These are phyloP conservation scores for Tetrahymena thermophila DNA, from an alignment of 73 alveolate species.

Conservation along the genomic window DNA sequence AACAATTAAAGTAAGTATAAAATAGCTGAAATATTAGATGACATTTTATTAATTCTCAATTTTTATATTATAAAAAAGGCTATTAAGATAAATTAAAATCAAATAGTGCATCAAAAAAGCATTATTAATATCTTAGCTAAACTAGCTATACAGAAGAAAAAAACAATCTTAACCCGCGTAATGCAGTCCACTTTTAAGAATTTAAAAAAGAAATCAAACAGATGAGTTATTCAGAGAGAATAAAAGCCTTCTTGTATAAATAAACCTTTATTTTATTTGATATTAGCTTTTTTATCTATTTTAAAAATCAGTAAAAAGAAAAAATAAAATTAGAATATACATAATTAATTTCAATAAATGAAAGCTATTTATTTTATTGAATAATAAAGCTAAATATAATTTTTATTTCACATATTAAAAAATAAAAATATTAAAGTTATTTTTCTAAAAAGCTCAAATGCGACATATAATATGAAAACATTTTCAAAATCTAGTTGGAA, in stretches of 20 bases:
- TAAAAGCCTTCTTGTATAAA: background rate
- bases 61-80: background rate
- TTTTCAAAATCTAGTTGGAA: background rate
- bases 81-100: background rate
- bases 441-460: background rate
- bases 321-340: background rate
- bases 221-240: background rate
- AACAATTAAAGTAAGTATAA: background rate
- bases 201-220: background rate
- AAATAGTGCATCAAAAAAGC: background rate
- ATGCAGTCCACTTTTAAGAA: background rate
- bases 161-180: background rate
- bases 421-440: background rate
- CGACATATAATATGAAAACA: background rate
- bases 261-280: background rate
- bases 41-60: background rate
- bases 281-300: background rate
- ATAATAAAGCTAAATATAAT: no score
- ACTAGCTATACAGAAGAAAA: background rate
- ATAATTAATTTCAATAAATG: background rate
- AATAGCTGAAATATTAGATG: no score
- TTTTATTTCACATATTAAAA: background rate
- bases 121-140: background rate
- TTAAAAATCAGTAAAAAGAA: background rate
- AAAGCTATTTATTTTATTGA: background rate